Percentiles rank a stretch among this genome's conserved stretches.
phyloP scores from a whole-genome alignment of 176 grass and related monocot species.

The Alopecurus myosuroides region DNA sequence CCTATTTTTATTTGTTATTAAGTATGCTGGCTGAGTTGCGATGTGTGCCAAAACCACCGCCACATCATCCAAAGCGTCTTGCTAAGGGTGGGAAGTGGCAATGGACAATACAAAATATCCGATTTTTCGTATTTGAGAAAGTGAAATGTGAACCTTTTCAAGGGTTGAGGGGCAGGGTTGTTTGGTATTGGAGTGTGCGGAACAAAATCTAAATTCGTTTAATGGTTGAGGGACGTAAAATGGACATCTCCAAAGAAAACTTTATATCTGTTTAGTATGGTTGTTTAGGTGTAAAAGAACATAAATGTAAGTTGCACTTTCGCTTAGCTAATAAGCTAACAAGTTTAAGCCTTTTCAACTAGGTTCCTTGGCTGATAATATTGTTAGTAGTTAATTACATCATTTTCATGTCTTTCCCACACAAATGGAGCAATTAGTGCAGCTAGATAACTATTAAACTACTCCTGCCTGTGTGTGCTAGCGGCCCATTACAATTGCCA shows the following conservation, averaged over 20 bases:
- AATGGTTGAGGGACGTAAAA: not conserved
- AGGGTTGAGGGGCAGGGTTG: not conserved
- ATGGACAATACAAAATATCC: no score
- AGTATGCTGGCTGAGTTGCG: not conserved
- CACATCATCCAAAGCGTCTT: not conserved
- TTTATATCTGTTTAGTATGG: not conserved
- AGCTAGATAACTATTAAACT: conserved; percentile 3
- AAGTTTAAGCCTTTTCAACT: not conserved
- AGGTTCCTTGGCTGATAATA: not conserved
- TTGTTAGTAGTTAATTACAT: not conserved
- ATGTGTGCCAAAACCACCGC: not conserved
- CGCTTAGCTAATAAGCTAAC: not conserved
- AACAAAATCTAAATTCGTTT: not conserved
- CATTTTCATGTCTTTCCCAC: not conserved
- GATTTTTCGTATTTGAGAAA: no score
- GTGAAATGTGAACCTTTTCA: not conserved
- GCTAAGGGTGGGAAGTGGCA: no score
- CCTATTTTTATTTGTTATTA: not conserved
- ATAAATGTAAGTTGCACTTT: not conserved
- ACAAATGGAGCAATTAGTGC: not conserved
- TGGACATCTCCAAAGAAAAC: not conserved
- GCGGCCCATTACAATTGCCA: not conserved
- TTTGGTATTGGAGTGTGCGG: not conserved
- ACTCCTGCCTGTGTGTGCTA: not conserved
- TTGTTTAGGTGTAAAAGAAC: not conserved